Evolutionary conservation across 202 grass and related monocot species (phyloP).

Genomic region (Bolboschoenoplectus hybrid): DNA sequence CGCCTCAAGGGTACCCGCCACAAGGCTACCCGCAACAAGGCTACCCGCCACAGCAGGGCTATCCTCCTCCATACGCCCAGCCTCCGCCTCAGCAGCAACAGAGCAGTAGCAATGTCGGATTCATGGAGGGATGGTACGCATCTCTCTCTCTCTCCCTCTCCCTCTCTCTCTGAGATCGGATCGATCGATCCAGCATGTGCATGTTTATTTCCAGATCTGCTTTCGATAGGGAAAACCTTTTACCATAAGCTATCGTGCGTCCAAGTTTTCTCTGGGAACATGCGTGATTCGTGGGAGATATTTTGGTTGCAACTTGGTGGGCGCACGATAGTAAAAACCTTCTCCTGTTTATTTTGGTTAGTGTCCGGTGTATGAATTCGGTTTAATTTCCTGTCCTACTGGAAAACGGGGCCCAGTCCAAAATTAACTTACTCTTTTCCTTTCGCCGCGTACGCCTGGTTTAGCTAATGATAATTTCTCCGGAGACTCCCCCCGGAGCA

Average conservation of each 20-base stretch:
- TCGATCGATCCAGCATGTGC: background rate
- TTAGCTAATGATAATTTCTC: background rate
- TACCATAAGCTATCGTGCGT: background rate
- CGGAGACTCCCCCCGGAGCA: background rate
- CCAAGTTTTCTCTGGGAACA: background rate
- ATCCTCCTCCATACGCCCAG: slow-evolving; percentile 51
- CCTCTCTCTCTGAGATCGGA: slow-evolving; percentile 16
- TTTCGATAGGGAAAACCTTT: background rate
- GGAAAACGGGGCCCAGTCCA: background rate
- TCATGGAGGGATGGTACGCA: slow-evolving; percentile 62
- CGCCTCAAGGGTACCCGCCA: slow-evolving; percentile 47
- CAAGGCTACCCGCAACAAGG: slow-evolving; percentile 48
- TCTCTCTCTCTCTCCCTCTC: background rate
- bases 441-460: background rate
- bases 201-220: background rate
- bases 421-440: background rate
- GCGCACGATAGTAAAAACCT: background rate
- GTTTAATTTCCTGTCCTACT: background rate
- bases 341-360: background rate
- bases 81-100: slow-evolving; percentile 45
- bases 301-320: no score
- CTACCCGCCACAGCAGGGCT: slow-evolving; percentile 40
- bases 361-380: background rate
- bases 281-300: background rate
- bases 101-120: slow-evolving; percentile 45